Percentiles rank a stretch among this genome's conserved stretches.
Conservation (phyloP, 2,329 filamentous ascomycete genomes). For the Neopestalotiopsis sp. region DNA sequence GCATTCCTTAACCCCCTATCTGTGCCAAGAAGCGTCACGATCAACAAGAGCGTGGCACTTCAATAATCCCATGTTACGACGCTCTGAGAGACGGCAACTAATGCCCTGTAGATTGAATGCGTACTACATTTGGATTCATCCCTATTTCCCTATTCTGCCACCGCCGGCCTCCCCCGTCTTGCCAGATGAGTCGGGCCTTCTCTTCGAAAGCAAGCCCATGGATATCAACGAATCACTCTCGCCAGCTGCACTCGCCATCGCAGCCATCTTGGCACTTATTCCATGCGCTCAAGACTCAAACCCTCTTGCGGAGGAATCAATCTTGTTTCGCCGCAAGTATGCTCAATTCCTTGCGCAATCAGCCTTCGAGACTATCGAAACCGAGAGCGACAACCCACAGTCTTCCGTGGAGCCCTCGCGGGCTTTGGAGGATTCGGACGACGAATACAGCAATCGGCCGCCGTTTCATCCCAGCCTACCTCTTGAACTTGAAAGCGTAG, state of each 20-base stretch:
- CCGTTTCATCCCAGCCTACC: slow-evolving; percentile 52
- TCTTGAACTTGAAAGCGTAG: slow-evolving; percentile 51
- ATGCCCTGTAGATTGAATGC: slow-evolving; percentile 46
- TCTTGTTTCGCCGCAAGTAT: slow-evolving; percentile 50
- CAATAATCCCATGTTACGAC: not conserved
- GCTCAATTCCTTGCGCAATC: slow-evolving; percentile 55
- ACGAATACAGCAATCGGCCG: slow-evolving; percentile 34
- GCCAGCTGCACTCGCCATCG: slow-evolving; percentile 52
- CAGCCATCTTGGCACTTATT: slow-evolving; percentile 53
- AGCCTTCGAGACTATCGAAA: slow-evolving; percentile 54
- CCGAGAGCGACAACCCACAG: slow-evolving; percentile 52
- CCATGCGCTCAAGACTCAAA: slow-evolving; percentile 47
- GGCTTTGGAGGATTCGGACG: slow-evolving; percentile 46
- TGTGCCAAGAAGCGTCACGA: no score
- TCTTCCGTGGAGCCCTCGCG: slow-evolving; percentile 50
- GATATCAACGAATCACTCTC: slow-evolving; percentile 46
- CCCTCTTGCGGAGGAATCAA: slow-evolving; percentile 43
- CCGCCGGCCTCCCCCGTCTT: slow-evolving; percentile 42
- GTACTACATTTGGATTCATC: slow-evolving; percentile 59
- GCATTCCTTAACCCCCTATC: slow-evolving; percentile 10
- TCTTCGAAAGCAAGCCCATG: slow-evolving; percentile 43
- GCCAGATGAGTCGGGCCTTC: slow-evolving; percentile 38
- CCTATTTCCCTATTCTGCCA: slow-evolving; percentile 55
- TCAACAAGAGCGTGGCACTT: not conserved
- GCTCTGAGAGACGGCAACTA: not conserved